These are phyloP conservation scores for Aspergillus clavatus DNA, from an alignment of 2,329 filamentous ascomycete species.

Conservation along the genomic window DNA sequence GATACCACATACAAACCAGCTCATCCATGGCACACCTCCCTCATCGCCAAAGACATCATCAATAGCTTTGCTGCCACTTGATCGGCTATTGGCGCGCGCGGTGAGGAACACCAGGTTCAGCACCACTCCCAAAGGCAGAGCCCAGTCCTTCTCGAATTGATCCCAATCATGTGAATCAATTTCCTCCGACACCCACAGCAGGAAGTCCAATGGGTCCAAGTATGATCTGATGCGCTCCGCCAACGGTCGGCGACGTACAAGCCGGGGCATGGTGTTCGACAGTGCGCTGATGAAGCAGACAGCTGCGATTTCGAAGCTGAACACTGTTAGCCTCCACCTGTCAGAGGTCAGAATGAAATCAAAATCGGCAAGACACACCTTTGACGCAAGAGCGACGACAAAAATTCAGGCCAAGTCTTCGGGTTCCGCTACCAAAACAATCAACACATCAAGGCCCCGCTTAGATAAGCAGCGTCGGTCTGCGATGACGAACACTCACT, in stretches of 20 bases:
- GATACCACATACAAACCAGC: conserved; percentile 55
- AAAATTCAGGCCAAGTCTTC: conserved; percentile 6
- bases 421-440: conserved; percentile 15
- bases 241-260: conserved; percentile 77
- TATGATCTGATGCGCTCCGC: conserved; percentile 72
- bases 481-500: conserved; percentile 13
- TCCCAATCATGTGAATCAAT: conserved; percentile 90
- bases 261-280: conserved; percentile 62
- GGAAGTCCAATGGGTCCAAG: conserved; percentile 81
- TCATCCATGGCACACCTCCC: conserved; percentile 59
- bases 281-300: conserved; percentile 1
- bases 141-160: conserved; percentile 66
- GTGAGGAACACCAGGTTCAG: conserved; percentile 78
- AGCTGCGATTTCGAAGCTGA: conserved; percentile 10
- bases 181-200: conserved; percentile 88
- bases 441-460: conserved; percentile 6
- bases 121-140: conserved; percentile 66
- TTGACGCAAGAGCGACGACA: not conserved
- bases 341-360: not conserved
- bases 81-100: conserved; percentile 69
- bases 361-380: not conserved
- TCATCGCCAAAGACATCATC: conserved; percentile 85
- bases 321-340: not conserved
- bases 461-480: conserved; percentile 17
- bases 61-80: conserved; percentile 45